Evolutionary conservation across 169 alveolate genomes (phyloP), one percentile per base, ranked within the genome.

Genomic region (Babesia divergens): DNA sequence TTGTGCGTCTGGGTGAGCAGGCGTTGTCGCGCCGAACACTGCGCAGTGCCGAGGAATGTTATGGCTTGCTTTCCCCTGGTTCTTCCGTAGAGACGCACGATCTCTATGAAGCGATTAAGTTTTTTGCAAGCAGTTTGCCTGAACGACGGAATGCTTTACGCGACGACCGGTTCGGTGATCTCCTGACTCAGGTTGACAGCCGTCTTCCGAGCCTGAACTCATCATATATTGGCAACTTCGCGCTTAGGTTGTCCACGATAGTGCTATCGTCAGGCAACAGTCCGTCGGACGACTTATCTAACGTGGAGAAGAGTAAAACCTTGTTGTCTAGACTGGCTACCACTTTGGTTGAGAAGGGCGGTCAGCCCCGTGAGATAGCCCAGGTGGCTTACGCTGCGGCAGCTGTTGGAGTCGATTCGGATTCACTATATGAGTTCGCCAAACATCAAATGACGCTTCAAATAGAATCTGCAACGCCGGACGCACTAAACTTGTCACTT

Each of bases 311-410:
- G 32, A 49, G 74, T 28, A 50, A 56, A 42, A 26, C 51, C 34
- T 14, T 77, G 34, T 8, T 77, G 6, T 72, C 71, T n/a, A 77
- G 59, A 38, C 53, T 77, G 37, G 82, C 83, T 16, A 35, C 80
- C 29, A 59, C 74, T 7, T 60, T 80, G 46, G 44, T 68, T 7
- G 67, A 70, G 28, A 68, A 56, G 35, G 84, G 74, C 24, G 84
- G 70, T 24, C 82, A 56, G 24, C 52, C 55, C 0, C 68, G 70
- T 37, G 88, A 80, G 40, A 46, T 80, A 8, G 44, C 66, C 16
- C 76, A 80, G 58, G 83, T 68, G 28, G 83, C 84, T 9, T 80
- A 50, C 31, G 88, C 83, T 11, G 75, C 88, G 7, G 67, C 88
- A 3, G 50, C 65, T 11, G 29, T 40, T 29, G 88, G 84, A 14